Percentiles rank a stretch among this genome's conserved stretches.
Evolutionary conservation across 192 early-diverging fungal genomes (phyloP).

Genomic region (Coemansia sp.): DNA sequence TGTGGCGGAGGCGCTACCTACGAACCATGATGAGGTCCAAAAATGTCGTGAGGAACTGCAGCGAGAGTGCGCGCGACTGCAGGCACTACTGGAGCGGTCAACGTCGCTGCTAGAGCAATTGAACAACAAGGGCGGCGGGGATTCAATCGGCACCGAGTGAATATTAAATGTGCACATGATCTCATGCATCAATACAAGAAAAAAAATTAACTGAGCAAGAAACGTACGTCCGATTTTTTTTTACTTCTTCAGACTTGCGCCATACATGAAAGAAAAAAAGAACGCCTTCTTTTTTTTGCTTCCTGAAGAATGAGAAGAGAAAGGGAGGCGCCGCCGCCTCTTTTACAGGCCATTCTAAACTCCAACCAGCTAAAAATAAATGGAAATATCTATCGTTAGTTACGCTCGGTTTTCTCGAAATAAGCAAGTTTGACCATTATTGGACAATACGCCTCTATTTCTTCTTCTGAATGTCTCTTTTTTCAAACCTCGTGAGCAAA

Average conservation of each 20-base stretch:
- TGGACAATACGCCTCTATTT: not conserved
- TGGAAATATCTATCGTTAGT: no score
- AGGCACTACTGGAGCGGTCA: constrained; percentile 35
- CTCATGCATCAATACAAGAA: not conserved
- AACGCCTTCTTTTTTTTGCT: no score
- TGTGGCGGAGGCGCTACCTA: not conserved
- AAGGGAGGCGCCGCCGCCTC: not conserved
- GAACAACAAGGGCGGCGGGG: constrained; percentile 16
- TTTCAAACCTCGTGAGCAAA: not conserved
- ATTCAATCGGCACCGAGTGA: not conserved
- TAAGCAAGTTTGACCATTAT: not conserved
- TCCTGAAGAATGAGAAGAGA: not conserved
- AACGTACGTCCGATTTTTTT: no score
- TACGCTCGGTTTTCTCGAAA: no score
- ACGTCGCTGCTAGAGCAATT: constrained; percentile 36
- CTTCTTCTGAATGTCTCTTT: not conserved
- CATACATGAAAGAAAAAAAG: not conserved
- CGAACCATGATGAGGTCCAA: constrained; percentile 23
- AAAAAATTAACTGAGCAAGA: not conserved
- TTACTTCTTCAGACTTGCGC: no score
- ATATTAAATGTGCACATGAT: not conserved
- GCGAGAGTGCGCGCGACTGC: constrained; percentile 38
- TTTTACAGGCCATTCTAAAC: no score
- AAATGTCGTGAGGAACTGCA: constrained; percentile 40
- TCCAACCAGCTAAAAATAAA: no score